Conservation (phyloP, 495 filamentous ascomycete genomes). For the Daldinia grandis region DNA sequence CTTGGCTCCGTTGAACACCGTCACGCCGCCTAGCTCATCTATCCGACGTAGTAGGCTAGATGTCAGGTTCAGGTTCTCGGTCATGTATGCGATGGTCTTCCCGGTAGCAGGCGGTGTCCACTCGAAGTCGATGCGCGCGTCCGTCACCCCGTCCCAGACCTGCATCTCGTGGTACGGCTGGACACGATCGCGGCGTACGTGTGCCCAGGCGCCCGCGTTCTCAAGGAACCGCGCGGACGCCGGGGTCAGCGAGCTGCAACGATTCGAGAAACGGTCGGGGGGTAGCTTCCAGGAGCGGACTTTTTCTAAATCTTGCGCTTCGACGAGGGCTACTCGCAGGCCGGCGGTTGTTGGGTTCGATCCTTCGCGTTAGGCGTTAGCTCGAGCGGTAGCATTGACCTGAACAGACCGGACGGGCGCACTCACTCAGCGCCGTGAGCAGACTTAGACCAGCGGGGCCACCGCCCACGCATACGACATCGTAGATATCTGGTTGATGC, state of each 20-base stretch:
- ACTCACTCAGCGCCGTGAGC: conserved; percentile 82
- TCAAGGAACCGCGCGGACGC: conserved; percentile 75
- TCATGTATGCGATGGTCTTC: conserved; percentile 88
- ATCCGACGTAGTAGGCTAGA: conserved; percentile 76
- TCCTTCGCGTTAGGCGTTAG: conserved; percentile 47
- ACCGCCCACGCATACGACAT: conserved; percentile 94
- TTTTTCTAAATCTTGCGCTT: conserved; percentile 81
- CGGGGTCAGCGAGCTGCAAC: conserved; percentile 93
- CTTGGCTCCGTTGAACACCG: conserved; percentile 75
- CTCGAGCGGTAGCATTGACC: conserved; percentile 13
- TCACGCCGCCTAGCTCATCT: conserved; percentile 70
- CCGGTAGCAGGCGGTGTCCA: conserved; percentile 63
- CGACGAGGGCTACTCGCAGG: conserved; percentile 87
- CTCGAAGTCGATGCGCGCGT: conserved; percentile 87
- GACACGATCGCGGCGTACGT: conserved; percentile 72
- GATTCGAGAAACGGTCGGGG: conserved; percentile 81
- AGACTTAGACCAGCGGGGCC: conserved; percentile 95
- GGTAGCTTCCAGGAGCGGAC: conserved; percentile 70
- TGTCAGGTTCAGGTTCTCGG: conserved; percentile 89
- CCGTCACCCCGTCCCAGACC: conserved; percentile 95
- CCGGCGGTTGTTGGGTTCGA: conserved; percentile 76
- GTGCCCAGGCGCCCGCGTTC: conserved; percentile 86
- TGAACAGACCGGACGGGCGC: neutral
- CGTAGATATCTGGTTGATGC: conserved; percentile 72
- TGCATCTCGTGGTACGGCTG: conserved; percentile 92